phyloP scores from a whole-genome alignment of 2,329 filamentous ascomycete species.

The Aspergillus pseudoglaucus region DNA sequence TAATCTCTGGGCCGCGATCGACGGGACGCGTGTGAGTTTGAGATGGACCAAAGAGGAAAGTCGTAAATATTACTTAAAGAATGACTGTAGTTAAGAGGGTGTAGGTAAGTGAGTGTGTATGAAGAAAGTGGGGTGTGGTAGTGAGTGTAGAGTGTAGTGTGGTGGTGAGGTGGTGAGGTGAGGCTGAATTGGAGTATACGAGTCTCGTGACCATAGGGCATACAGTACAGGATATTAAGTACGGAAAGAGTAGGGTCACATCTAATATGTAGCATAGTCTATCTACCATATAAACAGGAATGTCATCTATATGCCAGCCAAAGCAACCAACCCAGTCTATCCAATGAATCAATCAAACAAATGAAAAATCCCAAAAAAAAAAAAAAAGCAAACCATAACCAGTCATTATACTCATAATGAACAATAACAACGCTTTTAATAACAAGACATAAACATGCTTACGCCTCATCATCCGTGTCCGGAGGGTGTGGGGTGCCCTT shows the following conservation, averaged over 20 bases:
- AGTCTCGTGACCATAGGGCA: not conserved
- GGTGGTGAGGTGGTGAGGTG: not conserved
- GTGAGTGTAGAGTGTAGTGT: not conserved
- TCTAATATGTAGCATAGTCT: too few relatives aligned
- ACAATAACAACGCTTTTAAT: not conserved
- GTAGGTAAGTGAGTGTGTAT: not conserved
- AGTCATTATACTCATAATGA: constrained; percentile 5
- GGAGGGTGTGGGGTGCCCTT: constrained; percentile 73
- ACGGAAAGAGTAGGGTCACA: too few relatives aligned
- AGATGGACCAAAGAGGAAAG: not conserved
- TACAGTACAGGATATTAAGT: too few relatives aligned
- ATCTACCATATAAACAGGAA: too few relatives aligned
- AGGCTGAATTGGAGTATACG: not conserved
- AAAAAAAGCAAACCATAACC: constrained; percentile 1
- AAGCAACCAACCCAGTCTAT: not conserved
- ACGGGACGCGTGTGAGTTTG: not conserved
- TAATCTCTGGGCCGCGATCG: not conserved
- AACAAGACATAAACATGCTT: constrained; percentile 1
- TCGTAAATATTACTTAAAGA: not conserved
- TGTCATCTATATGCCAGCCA: too few relatives aligned
- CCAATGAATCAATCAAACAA: not conserved
- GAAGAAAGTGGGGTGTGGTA: too few relatives aligned
- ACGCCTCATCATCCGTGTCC: constrained; percentile 70
- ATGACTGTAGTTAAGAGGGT: not conserved
- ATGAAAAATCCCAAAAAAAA: not conserved